phyloP scores from a whole-genome alignment of 2,329 filamentous ascomycete species.

The Trichophyton equinum region DNA sequence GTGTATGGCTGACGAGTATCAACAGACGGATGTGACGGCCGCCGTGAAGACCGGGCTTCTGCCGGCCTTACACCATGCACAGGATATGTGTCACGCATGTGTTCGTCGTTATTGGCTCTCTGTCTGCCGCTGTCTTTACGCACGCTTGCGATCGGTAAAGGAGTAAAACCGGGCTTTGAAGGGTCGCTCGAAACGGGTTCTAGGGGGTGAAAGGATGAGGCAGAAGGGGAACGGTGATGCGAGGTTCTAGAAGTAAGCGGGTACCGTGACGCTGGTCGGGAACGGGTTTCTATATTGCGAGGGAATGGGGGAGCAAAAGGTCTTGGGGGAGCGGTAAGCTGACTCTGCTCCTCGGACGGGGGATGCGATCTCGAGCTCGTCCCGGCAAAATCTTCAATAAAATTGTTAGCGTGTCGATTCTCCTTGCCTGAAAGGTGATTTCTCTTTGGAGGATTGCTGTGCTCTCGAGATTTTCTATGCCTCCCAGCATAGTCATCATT shows the following conservation, averaged over 20 bases:
- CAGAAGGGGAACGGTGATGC: constrained; percentile 21
- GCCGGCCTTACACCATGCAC: constrained; percentile 24
- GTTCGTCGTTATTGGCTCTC: constrained; percentile 22
- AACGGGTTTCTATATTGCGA: constrained; percentile 17
- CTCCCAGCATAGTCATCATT: constrained; percentile 27
- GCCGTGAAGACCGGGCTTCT: constrained; percentile 22
- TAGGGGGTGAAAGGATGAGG: constrained; percentile 19
- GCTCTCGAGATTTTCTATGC: constrained; percentile 25
- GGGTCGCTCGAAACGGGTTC: constrained; percentile 20
- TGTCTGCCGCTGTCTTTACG: constrained; percentile 22
- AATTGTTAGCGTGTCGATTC: constrained; percentile 19
- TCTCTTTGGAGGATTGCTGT: constrained; percentile 23
- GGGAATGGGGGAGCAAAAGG: neutral
- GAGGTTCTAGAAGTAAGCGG: constrained; percentile 24
- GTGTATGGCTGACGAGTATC: constrained; percentile 38
- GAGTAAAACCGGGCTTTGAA: constrained; percentile 24
- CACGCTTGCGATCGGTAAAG: constrained; percentile 22
- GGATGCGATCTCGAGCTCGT: constrained; percentile 23
- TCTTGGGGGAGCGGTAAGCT: neutral
- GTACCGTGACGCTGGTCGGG: constrained; percentile 26
- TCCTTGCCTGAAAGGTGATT: constrained; percentile 26
- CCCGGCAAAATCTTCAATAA: constrained; percentile 13
- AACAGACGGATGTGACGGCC: constrained; percentile 30
- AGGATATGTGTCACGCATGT: constrained; percentile 23
- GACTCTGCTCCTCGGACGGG: constrained; percentile 7